Evolutionary conservation across 1,284 basidiomycete species (phyloP).

Genomic region (Cryptococcus wingfieldii): DNA sequence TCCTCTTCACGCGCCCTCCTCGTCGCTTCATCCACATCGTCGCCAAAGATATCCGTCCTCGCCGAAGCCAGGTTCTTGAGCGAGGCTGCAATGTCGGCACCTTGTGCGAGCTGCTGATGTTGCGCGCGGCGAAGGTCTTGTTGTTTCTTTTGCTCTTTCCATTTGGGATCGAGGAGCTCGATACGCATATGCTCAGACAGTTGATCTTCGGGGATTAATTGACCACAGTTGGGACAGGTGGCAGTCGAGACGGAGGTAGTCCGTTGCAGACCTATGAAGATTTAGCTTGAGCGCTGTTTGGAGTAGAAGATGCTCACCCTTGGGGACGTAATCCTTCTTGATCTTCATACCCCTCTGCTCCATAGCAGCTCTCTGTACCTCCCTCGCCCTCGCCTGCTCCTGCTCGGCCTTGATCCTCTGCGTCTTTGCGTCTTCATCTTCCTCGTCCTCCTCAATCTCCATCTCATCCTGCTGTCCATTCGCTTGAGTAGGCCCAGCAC

Average conservation of each 20-base stretch:
- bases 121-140: constrained; percentile 85
- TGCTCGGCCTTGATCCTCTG: constrained; percentile 68
- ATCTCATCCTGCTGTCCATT: constrained; percentile 55
- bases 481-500: constrained; percentile 62
- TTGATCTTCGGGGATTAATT: constrained; percentile 90
- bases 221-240: constrained; percentile 87
- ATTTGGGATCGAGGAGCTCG: constrained; percentile 92
- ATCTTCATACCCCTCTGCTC: constrained; percentile 88
- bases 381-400: constrained; percentile 66
- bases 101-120: constrained; percentile 75
- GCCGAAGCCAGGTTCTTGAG: constrained; percentile 84
- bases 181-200: constrained; percentile 97
- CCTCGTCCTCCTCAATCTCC: constrained; percentile 48
- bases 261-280: constrained; percentile 58
- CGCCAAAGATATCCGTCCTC: constrained; percentile 92
- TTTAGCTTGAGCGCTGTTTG: constrained; percentile 6
- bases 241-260: constrained; percentile 63
- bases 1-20: constrained; percentile 80
- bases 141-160: constrained; percentile 88
- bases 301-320: constrained; percentile 58
- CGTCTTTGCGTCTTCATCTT: constrained; percentile 59
- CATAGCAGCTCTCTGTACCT: constrained; percentile 71
- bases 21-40: constrained; percentile 73
- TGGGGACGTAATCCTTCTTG: constrained; percentile 92
- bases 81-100: constrained; percentile 86